phyloP scores from a whole-genome alignment of 768 basidiomycete species.

The Tylopilus rubrobrunneus region DNA sequence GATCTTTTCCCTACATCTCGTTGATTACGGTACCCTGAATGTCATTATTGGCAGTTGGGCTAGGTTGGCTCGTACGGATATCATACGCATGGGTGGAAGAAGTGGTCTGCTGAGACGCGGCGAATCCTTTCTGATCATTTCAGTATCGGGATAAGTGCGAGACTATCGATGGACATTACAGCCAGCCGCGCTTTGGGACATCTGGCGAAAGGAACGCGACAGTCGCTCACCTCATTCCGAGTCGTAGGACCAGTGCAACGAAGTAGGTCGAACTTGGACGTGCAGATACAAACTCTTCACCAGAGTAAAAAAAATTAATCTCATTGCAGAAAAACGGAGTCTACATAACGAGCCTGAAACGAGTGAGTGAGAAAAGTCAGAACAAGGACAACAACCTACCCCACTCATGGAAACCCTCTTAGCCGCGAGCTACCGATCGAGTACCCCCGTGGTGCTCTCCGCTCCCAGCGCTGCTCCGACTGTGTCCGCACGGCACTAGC shows the following conservation, averaged over 20 bases:
- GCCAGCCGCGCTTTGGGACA: no score
- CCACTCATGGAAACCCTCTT: conserved; percentile 14
- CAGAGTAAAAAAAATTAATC: neutral
- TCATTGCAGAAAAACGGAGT: neutral
- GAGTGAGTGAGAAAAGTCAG: neutral
- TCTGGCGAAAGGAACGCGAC: no score
- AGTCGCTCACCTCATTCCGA: no score
- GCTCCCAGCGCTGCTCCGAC: conserved; percentile 60
- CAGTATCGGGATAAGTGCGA: no score
- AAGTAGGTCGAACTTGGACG: neutral
- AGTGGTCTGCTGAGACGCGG: no score
- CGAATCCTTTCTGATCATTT: no score
- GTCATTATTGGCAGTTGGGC: no score
- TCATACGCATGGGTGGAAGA: no score
- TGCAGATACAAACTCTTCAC: neutral
- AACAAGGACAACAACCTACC: conserved; percentile 4
- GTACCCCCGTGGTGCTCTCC: conserved; percentile 68
- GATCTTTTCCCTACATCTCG: no score
- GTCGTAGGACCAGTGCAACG: neutral
- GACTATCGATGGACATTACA: no score
- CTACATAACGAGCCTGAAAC: neutral
- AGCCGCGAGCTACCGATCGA: conserved; percentile 42
- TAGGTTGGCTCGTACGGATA: no score
- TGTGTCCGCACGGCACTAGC: conserved; percentile 63
- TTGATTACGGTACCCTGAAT: no score